Base-by-base conservation (phyloP, 768 basidiomycete genomes). In the Leccinum ochraceum region DNA sequence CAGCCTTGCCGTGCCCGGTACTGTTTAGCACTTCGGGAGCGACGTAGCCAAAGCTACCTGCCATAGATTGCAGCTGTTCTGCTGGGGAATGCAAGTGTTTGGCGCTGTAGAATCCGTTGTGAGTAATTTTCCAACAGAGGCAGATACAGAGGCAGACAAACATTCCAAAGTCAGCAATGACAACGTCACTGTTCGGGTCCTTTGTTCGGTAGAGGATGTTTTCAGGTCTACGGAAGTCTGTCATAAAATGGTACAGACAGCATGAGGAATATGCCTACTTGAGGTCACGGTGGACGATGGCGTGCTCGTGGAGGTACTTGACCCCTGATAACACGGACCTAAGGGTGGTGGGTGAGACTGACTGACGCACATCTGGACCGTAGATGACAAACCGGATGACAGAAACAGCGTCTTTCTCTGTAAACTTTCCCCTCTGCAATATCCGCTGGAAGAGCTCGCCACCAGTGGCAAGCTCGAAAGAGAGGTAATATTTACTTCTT, bases 131-230 rank as follows among this genome's bases (percentile, higher is more conserved):
- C 14, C 34, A 34, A 58, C 34, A 37, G 13, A 58, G 24, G 30
- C 51, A 57, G 26, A 56, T 20, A 24, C 48, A 17, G 30, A 11
- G n/a, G 4, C 5, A 46, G 44, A 76, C 88, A 17, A 66, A 94
- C 92, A 99, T 98, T 65, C 97, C 97, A 69, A 99, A 99, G 75
- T 98, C 97, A 6, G 87, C 95, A 48, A 98, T 94, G 59, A 99
- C 95, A 54, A 98, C 83, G 63, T 90, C 90, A n/a, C 91, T 92
- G 17, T 89, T 80, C 10, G 80, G 71, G 3, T 85, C 89, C 64
- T 80, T 86, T 5, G 90, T 92, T 44, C 92, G 86, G 71, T 94
- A 98, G 4, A 99, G 80, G 60, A 99, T 95, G 71, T 98, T 98
- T 75, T 99, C 97, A 0, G 97, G 97, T 73, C 90, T 94, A 62